phyloP scores from a whole-genome alignment of 1,139 yeast species.

The Sugiyamaella xylanicola region DNA sequence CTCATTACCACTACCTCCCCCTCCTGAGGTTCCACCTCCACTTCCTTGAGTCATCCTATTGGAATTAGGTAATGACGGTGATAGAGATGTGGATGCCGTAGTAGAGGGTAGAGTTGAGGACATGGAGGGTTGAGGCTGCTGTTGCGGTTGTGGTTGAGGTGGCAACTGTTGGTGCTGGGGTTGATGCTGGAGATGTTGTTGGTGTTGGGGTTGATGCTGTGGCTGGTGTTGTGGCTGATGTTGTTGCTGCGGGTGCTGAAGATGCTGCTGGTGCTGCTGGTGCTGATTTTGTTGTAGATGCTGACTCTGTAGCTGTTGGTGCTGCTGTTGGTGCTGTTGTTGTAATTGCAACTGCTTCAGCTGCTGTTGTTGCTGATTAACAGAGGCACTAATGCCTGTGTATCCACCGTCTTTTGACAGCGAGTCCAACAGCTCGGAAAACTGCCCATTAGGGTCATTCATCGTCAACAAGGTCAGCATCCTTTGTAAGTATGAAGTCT shows the following conservation, averaged over 20 bases:
- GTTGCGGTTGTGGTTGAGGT: not conserved
- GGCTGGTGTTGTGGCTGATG: not conserved
- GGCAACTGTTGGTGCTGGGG: not conserved
- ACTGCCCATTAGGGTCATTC: constrained; percentile 8
- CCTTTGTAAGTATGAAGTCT: constrained; percentile 11
- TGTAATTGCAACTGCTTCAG: not conserved
- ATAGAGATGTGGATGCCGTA: not conserved
- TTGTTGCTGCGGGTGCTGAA: not conserved
- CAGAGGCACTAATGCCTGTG: not conserved
- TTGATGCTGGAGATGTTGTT: not conserved
- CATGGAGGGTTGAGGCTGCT: not conserved
- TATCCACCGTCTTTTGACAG: constrained; percentile 12
- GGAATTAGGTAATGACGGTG: not conserved
- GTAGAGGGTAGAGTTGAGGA: not conserved
- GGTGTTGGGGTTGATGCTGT: not conserved
- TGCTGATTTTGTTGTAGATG: constrained; percentile 10
- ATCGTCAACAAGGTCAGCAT: constrained; percentile 4
- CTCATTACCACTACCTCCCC: not conserved
- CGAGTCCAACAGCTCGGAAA: constrained; percentile 4
- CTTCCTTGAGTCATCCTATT: not conserved
- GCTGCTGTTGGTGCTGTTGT: not conserved
- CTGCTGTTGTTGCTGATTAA: not conserved
- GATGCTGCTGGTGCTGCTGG: constrained; percentile 10
- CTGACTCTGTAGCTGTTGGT: constrained; percentile 11
- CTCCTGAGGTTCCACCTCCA: not conserved